Evolutionary conservation across 495 filamentous ascomycete genomes (phyloP), one percentile per base, ranked within the genome.

Genomic region (Neurospora sp.): DNA sequence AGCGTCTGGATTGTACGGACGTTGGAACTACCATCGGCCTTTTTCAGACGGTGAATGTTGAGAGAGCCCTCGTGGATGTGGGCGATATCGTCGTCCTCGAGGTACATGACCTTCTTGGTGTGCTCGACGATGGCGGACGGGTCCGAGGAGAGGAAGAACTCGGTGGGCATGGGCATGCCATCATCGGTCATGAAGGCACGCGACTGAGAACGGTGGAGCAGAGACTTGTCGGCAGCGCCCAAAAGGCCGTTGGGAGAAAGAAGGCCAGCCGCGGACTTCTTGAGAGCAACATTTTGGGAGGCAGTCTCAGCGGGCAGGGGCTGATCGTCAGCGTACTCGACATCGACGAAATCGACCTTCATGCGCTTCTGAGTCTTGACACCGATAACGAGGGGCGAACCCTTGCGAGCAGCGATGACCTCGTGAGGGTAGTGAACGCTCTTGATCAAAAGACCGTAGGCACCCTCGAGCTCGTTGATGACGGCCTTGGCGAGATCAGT

Each of bases 331-430:
- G 91, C 91, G 82, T 92, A 98, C 83, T 99, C 96, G 72, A 99
- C 96, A 83, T 99, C 96, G 77, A 99, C 96, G 79, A 99, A 99
- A 84, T 99, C 96, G 73, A 99, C 96, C 91, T 99, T 99, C 96
- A 99, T 98, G 86, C 97, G 97, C 88, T 91, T 95, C 82, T 93
- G 88, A 60, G 96, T 98, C 82, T 93, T 90, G 77, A 99, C 96
- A 80, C 96, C 96, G 77, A 99, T 91, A 70, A 99, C 96, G 62
- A 99, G 87, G 31, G 96, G 96, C 20, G 96, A 99, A 81, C 96
- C 96, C 88, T 99, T 99, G 77, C 96, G 92, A 76, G 96, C 96
- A 39, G 96, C 96, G 83, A 99, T 93, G 62, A 98, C 92, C 85
- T 99, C 96, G 83, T 98, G 95, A 73, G 96, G 95, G 85, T 93